Percentiles rank a stretch among this genome's conserved stretches.
These are phyloP conservation scores for Russula griseocarnosa DNA, from an alignment of 768 basidiomycete genomes.

Conservation along the genomic window DNA sequence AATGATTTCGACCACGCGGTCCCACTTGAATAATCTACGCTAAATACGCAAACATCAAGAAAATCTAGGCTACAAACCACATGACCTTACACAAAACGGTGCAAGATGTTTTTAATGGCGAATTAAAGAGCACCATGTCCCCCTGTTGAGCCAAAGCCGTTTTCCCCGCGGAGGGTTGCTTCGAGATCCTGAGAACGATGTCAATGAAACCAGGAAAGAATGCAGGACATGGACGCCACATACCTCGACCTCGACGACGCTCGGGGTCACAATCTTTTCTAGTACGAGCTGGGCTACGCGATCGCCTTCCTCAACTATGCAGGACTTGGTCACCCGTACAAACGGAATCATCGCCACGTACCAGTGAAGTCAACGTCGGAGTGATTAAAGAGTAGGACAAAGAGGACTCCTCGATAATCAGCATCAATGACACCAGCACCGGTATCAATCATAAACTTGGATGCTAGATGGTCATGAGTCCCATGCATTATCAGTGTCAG, in stretches of 20 bases:
- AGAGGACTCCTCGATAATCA: conserved; percentile 90
- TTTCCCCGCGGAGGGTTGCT: conserved; percentile 75
- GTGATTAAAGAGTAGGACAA: conserved; percentile 89
- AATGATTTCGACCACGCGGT: not conserved
- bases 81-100: not conserved
- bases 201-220: conserved; percentile 1
- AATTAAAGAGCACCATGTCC: conserved; percentile 48
- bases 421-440: conserved; percentile 97
- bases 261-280: conserved; percentile 84
- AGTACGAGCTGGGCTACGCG: conserved; percentile 94
- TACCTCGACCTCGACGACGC: conserved; percentile 81
- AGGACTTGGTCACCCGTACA: conserved; percentile 2
- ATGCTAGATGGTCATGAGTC: conserved; percentile 49
- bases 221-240: conserved; percentile 31
- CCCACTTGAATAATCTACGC: not conserved
- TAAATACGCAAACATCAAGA: conserved; percentile 2
- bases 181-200: conserved; percentile 61
- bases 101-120: too few relatives aligned
- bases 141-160: conserved; percentile 95
- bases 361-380: conserved; percentile 87
- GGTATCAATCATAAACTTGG: conserved; percentile 96
- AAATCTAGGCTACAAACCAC: conserved; percentile 36
- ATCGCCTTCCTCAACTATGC: conserved; percentile 83
- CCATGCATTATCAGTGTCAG: not conserved
- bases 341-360: conserved; percentile 32